phyloP scores from a whole-genome alignment of 2,329 filamentous ascomycete species.

The Thielaviopsis populi region DNA sequence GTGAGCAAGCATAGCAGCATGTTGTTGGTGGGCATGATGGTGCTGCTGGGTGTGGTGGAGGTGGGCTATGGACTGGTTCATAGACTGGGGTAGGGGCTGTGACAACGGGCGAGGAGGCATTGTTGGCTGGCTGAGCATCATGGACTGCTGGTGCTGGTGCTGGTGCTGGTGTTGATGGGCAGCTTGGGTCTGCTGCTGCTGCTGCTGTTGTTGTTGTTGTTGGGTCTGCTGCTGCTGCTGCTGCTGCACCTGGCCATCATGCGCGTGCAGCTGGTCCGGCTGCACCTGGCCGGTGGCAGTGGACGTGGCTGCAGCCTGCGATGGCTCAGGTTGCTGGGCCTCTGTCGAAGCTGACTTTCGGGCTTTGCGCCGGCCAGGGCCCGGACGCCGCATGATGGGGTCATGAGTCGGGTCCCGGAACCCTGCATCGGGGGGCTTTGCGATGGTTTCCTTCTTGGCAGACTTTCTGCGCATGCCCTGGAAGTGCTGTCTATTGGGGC shows the following conservation, averaged over 20 bases:
- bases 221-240: neutral
- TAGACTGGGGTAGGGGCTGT: neutral
- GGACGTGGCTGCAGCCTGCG: conserved; percentile 5
- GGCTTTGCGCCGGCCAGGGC: conserved; percentile 40
- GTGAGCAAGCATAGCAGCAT: neutral
- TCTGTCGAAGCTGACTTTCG: conserved; percentile 29
- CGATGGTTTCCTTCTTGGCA: conserved; percentile 33
- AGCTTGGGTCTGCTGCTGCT: conserved; percentile 16
- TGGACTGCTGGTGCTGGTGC: conserved; percentile 16
- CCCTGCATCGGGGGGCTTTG: neutral
- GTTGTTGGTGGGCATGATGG: conserved; percentile 1
- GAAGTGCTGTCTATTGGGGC: conserved; percentile 41
- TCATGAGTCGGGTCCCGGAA: conserved; percentile 36
- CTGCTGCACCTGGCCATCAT: neutral
- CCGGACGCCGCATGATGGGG: conserved; percentile 45
- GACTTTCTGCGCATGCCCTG: conserved; percentile 36
- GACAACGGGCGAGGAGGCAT: neutral
- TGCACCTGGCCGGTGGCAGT: neutral
- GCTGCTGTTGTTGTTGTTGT: conserved; percentile 10
- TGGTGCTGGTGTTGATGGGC: conserved; percentile 2
- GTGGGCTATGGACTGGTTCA: neutral
- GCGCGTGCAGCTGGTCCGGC: neutral
- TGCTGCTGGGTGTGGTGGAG: conserved; percentile 9
- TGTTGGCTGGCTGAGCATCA: conserved; percentile 9
- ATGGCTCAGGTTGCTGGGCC: conserved; percentile 12